Base-by-base conservation (phyloP, 495 filamentous ascomycete genomes). In the Neurospora sp. region DNA sequence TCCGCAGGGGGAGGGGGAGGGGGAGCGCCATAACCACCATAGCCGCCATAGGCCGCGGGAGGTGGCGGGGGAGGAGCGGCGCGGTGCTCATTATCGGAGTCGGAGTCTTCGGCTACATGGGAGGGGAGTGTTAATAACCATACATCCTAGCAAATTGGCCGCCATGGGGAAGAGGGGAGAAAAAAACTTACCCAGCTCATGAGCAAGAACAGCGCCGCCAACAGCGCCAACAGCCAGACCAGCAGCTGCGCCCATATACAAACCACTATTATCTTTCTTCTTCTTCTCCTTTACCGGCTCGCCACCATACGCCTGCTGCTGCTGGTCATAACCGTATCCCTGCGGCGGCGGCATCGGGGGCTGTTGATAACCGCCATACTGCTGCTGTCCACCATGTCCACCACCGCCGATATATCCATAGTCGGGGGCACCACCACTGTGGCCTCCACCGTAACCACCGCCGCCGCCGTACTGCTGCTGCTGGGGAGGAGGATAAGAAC, bases 171-270 rank as follows among this genome's bases (percentile, higher is more conserved):
- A n/a, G 42, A 16, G 18, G 40, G 44, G 69, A 18, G 4, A 66
- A 46, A 20, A 20, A 70, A 69, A 81, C 85, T 72, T 82, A 89
- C 88, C 78, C 16, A 87, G 76, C 35, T 86, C 88, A 75, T 89
- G 83, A 23, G 83, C 86, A 46, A 90, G 74, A 20, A 90, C 73
- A 3, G 88, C 90, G 31, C 89, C 89, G 20, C 83, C 89, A 69
- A 87, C 78, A 54, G 84, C 84, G 71, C 89, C 89, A 6, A 87
- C 82, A 1, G 87, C 89, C 59, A 89, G 74, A 70, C 88, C 89
- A 42, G 84, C 87, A 3, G 85, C 87, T 18, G 84, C 88, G 31
- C 82, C 85, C 42, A 84, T 66, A 41, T 89, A 44, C 70, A 87
- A 80, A 70, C 84, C 84, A 54, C 83, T 82, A 10, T 80, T 76